Evolutionary conservation across 106 monocot genomes (phyloP), one percentile per base, ranked within the genome.

Genomic region (Phalaenopsis aphrodite): DNA sequence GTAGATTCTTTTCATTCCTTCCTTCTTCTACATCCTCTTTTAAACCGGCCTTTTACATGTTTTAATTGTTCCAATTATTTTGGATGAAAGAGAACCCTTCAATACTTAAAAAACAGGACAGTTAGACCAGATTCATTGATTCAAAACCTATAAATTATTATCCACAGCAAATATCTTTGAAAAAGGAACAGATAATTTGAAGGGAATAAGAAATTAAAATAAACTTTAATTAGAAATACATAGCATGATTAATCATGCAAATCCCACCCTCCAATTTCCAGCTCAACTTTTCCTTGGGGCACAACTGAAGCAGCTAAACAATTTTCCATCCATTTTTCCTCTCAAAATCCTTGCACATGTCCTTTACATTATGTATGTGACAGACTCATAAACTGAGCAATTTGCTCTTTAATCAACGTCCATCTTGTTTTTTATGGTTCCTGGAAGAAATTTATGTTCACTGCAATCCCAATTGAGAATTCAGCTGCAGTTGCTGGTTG

Each of bases 401-500:
- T 17, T 8, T 42, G 12, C 41, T 74, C 10, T 74, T 9, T 1
- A 18, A 42, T 36, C 74, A 74, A 43, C 7, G 2, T 39, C 12
- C 7, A n/a, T 69, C 11, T 69, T 39, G 11, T 69, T 69, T 17
- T 14, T 69, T 39, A 69, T 12, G 15, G 0, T 30, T 8, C 39
- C 30, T 38, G n/a, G 64, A 1, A 8, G 64, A 65, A 5, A 9
- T 65, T 65, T 24, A 71, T 12, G 38, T 18, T 78, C 76, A 79
- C 61, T 79, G 79, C 79, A 84, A 65, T 41, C 79, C 76, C 75
- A 84, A 76, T 7, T 75, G 75, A 74, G 84, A 37, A 18, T 76
- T 81, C 19, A 81, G 57, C 55, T 75, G 47, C 84, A 79, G 39
- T 48, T 79, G 84, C 46, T 78, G 78, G 23, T 12, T 73, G 66